Base-by-base conservation (phyloP, 176 grass and related monocot species). In the Ampelocalamus luodianensis region DNA sequence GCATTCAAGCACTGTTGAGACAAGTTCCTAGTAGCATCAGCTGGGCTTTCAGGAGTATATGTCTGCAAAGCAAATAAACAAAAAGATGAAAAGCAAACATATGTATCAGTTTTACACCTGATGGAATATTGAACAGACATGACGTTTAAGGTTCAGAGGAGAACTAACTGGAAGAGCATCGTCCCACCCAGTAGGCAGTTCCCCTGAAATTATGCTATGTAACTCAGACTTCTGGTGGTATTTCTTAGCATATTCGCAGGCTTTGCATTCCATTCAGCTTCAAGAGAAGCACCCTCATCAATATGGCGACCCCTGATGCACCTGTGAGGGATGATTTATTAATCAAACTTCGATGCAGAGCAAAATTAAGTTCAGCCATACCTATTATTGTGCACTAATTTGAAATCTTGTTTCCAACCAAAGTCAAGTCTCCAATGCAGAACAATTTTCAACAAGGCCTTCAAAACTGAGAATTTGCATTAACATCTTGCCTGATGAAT, bases 191-290 rank as follows among this genome's bases (percentile, higher is more conserved):
- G 78, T 70, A 1, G 82, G 78, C 10, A 92, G 72, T 65, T 86
- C 78, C 37, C 86, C 82, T 74, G 78, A 82, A 51, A 92, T 86
- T 76, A 92, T 88, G 59, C 65, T 82, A 60, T 82, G 85, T 59
- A 92, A 65, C 46, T 72, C 78, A 27, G 49, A 82, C 90, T 50
- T 92, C 37, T 79, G 26, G 6, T 68, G 50, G 72, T 92, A 92
- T 83, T 92, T 92, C 72, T 88, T 92, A 73, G 88, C 82, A 86
- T 88, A 92, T 34, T 88, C 82, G 29, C 78, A 82, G 88, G 86
- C 66, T 79, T 88, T 16, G 42, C 72, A 88, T 82, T 86, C 90
- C 90, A 92, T 74, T 92, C 90, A 49, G 86, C 82, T 79, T 92
- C 90, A 72, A 92, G 78, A 74, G 78, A 64, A 86, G 82, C 78